phyloP scores from a whole-genome alignment of 2,329 filamentous ascomycete species.

The Calonectria montana region DNA sequence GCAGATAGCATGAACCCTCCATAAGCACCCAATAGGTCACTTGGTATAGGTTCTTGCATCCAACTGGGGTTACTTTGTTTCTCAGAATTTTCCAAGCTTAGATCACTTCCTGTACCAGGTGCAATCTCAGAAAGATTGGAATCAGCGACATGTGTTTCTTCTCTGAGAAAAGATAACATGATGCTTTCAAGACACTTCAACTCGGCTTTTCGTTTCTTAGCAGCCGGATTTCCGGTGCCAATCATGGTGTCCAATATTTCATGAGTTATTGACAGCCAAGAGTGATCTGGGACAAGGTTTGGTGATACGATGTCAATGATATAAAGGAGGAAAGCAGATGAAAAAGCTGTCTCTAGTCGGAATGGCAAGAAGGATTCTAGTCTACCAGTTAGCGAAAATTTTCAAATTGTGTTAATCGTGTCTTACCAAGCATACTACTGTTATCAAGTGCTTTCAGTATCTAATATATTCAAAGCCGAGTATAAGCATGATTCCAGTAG shows the following conservation, averaged over 20 bases:
- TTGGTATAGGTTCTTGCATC: not conserved
- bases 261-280: not conserved
- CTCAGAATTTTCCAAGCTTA: not conserved
- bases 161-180: slow-evolving; percentile 1
- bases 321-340: slow-evolving; percentile 10
- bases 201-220: slow-evolving; percentile 14
- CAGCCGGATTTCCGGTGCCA: slow-evolving; percentile 5
- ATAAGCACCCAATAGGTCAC: not conserved
- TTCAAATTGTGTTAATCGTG: not conserved
- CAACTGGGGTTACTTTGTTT: not conserved
- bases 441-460: not conserved
- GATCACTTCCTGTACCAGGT: not conserved
- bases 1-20: not conserved
- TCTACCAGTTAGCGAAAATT: not conserved
- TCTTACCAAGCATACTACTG: not conserved
- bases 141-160: not conserved
- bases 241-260: not conserved
- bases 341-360: slow-evolving; percentile 1
- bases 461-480: slow-evolving; percentile 8
- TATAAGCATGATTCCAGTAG: slow-evolving; percentile 1
- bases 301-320: slow-evolving; percentile 1
- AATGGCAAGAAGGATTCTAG: slow-evolving; percentile 8
- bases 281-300: not conserved
- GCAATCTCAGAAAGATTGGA: not conserved
- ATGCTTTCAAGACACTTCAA: slow-evolving; percentile 14